phyloP scores from a whole-genome alignment of 2,329 filamentous ascomycete species.

The Xylariaceae sp. region DNA sequence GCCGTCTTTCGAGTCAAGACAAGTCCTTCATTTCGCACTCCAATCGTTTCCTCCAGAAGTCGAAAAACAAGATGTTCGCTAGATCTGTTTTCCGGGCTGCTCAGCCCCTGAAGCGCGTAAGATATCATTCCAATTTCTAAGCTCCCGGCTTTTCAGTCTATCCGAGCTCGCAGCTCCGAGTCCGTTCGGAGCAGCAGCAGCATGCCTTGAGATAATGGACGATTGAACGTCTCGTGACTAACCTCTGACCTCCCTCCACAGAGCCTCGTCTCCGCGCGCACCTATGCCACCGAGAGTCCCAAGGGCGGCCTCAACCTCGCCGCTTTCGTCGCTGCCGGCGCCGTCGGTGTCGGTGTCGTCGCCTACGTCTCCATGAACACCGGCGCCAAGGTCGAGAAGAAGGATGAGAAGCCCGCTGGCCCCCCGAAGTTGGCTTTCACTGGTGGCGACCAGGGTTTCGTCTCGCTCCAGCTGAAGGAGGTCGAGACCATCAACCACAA shows the following conservation, averaged over 20 bases:
- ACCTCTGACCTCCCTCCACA: constrained; percentile 14
- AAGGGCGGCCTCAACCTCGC: constrained; percentile 55
- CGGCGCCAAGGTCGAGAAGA: constrained; percentile 46
- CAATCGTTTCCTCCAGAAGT: background rate
- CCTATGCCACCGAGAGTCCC: constrained; percentile 62
- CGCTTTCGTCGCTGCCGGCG: constrained; percentile 57
- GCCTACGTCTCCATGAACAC: constrained; percentile 53
- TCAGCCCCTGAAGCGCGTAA: constrained; percentile 52
- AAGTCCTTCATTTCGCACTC: background rate
- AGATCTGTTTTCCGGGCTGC: constrained; percentile 50
- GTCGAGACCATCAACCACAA: constrained; percentile 85
- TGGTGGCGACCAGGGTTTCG: constrained; percentile 84
- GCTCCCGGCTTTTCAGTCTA: background rate
- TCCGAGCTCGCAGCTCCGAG: background rate
- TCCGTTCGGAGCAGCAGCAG: constrained; percentile 1
- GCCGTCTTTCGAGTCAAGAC: background rate
- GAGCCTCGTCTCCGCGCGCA: constrained; percentile 27
- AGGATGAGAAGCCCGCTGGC: constrained; percentile 31
- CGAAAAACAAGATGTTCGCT: constrained; percentile 48
- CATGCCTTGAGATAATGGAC: background rate
- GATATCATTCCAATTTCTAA: constrained; percentile 21
- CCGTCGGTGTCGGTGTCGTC: constrained; percentile 52
- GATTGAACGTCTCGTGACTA: constrained; percentile 10
- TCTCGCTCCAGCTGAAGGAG: constrained; percentile 73
- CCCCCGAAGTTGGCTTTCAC: constrained; percentile 54